A percentile compares a stretch with the other conserved stretches of the same genome.
Conservation (phyloP, 495 filamentous ascomycete species). For the Penicillium mononematosum region DNA sequence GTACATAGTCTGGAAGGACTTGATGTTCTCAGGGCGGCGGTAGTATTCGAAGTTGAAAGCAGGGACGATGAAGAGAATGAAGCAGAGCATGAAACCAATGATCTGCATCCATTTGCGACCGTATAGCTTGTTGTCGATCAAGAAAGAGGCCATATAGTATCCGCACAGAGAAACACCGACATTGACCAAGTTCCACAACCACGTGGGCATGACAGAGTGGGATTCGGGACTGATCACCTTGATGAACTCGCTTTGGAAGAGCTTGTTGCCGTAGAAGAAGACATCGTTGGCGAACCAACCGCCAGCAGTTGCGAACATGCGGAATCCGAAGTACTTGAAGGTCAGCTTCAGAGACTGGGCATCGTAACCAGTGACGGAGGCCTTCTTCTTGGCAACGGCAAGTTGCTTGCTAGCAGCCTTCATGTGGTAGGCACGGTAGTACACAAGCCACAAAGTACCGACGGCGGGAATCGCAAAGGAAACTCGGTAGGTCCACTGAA, state of each 20-base stretch:
- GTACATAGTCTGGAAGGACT: slow-evolving; percentile 87
- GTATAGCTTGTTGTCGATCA: slow-evolving; percentile 90
- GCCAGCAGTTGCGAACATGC: slow-evolving; percentile 78
- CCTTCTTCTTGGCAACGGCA: slow-evolving; percentile 74
- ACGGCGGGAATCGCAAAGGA: slow-evolving; percentile 82
- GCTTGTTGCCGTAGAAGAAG: slow-evolving; percentile 98
- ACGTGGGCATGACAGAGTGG: slow-evolving; percentile 70
- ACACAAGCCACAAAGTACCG: slow-evolving; percentile 87
- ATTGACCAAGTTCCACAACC: slow-evolving; percentile 90
- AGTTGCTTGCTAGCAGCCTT: slow-evolving; percentile 71
- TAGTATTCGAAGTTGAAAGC: slow-evolving; percentile 84
- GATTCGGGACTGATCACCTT: slow-evolving; percentile 60
- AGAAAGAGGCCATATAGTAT: slow-evolving; percentile 77
- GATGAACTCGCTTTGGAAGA: slow-evolving; percentile 90
- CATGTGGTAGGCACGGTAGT: slow-evolving; percentile 91
- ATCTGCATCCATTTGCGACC: slow-evolving; percentile 92
- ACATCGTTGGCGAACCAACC: slow-evolving; percentile 91
- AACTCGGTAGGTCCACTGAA: slow-evolving; percentile 82
- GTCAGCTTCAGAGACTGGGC: slow-evolving; percentile 71
- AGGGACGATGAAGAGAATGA: slow-evolving; percentile 82
- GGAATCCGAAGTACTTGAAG: slow-evolving; percentile 74
- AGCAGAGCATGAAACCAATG: slow-evolving; percentile 79
- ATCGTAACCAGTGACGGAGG: slow-evolving; percentile 84
- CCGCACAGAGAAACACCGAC: slow-evolving; percentile 76
- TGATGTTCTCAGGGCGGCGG: slow-evolving; percentile 60